Evolutionary conservation across 331 rosid species (phyloP).

Genomic region (Quercus lobata): DNA sequence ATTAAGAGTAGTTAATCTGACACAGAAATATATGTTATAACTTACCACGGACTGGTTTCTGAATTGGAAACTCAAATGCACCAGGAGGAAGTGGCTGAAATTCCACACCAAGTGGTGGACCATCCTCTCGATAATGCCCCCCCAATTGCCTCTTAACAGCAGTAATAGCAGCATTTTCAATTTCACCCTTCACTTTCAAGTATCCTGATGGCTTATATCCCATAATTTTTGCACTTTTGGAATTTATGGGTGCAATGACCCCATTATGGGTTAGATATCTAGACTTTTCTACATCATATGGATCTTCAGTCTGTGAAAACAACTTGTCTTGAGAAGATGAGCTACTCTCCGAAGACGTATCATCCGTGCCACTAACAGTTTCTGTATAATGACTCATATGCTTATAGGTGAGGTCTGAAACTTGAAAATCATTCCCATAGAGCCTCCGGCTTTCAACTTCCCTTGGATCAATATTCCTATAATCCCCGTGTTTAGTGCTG

Average conservation of each 20-base stretch:
- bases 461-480: constrained; percentile 70
- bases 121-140: constrained; percentile 65
- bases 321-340: constrained; percentile 66
- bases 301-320: constrained; percentile 64
- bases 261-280: constrained; percentile 48
- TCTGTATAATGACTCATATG: constrained; percentile 42
- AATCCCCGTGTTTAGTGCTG: constrained; percentile 86
- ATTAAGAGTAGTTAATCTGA: not conserved
- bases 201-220: constrained; percentile 92
- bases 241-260: constrained; percentile 52
- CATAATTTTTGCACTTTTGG: constrained; percentile 39
- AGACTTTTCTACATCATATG: constrained; percentile 56
- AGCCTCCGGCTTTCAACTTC: constrained; percentile 92
- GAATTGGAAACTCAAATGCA: constrained; percentile 69
- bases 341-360: constrained; percentile 93
- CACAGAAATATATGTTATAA: not conserved
- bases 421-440: constrained; percentile 49
- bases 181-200: constrained; percentile 92
- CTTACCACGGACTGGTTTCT: constrained; percentile 63
- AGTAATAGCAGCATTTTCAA: constrained; percentile 93
- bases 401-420: constrained; percentile 43
- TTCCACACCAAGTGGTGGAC: constrained; percentile 81
- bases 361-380: constrained; percentile 52
- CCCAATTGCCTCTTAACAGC: constrained; percentile 96
- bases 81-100: constrained; percentile 92